Evolutionary conservation across 495 filamentous ascomycete genomes (phyloP).

Genomic region (Parmelia sp.): DNA sequence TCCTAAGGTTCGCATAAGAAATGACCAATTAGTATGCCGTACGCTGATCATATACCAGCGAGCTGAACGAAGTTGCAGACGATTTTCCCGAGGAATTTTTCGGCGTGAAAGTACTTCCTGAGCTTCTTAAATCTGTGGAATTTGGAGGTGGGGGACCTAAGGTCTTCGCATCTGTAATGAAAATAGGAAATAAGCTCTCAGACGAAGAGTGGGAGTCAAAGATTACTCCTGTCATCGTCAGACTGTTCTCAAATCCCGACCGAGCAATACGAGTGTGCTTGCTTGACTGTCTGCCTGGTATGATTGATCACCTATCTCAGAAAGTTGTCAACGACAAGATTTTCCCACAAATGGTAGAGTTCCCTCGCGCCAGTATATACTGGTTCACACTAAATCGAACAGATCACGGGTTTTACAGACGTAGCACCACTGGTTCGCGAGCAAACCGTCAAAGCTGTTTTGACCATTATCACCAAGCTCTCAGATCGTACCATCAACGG

Average conservation of each 20-base stretch:
- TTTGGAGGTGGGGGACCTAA: slow-evolving; percentile 95
- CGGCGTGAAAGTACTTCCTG: slow-evolving; percentile 91
- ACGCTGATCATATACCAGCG: slow-evolving; percentile 43
- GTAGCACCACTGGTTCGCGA: slow-evolving; percentile 85
- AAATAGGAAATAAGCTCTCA: slow-evolving; percentile 77
- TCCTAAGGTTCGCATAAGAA: slow-evolving; percentile 59
- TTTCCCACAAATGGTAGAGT: slow-evolving; percentile 78
- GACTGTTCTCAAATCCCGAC: slow-evolving; percentile 86
- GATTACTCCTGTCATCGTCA: slow-evolving; percentile 78
- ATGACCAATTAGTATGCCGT: neutral
- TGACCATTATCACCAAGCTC: slow-evolving; percentile 78
- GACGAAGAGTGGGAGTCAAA: slow-evolving; percentile 83
- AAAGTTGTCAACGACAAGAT: slow-evolving; percentile 94
- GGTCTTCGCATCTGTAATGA: slow-evolving; percentile 79
- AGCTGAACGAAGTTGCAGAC: slow-evolving; percentile 78
- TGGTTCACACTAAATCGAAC: slow-evolving; percentile 21
- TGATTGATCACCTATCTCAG: slow-evolving; percentile 86
- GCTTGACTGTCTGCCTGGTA: slow-evolving; percentile 77
- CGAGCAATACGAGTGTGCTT: slow-evolving; percentile 87
- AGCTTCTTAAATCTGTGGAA: slow-evolving; percentile 93
- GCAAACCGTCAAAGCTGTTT: slow-evolving; percentile 88
- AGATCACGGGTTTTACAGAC: slow-evolving; percentile 89
- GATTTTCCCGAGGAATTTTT: slow-evolving; percentile 97
- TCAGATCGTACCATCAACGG: slow-evolving; percentile 91
- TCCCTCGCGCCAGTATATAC: neutral